Evolutionary conservation across 140 eudicot genomes (phyloP), one percentile per base, ranked within the genome.

Genomic region (Senecio squalidus): DNA sequence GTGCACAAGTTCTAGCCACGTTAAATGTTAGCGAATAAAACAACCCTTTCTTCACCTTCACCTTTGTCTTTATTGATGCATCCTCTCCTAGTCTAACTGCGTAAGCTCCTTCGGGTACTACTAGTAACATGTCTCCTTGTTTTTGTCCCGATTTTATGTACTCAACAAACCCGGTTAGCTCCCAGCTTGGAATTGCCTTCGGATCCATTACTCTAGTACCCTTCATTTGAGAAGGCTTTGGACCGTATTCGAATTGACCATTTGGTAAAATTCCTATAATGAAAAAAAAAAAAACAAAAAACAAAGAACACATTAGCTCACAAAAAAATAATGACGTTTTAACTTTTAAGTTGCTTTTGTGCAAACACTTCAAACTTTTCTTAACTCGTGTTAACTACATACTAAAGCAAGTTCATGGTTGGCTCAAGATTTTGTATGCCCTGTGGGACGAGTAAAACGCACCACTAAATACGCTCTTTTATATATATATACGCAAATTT

Each of bases 1-100:
- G 96, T 18, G 85, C 94, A 41, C 99, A 92, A 6, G 99, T 92
- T 66, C 99, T 74, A 16, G 95, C 88, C 15, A 82, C 91, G 46
- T 78, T 87, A 57, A 92, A 92, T 1, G 99, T 79, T 36, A 92
- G 45, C 0, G 96, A 66, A 62, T 92, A 92, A 59, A 84, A 84
- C 68, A 60, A 58, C 36, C 96, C 95, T 0, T 73, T 84, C 4
- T 55, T 70, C 25, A 82, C 89, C 22, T 74, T 74, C 6, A 88
- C 76, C 39, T 60, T 75, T 1, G 95, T 86, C 77, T 84, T 88
- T 26, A 92, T 80, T 0, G 87, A 84, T 1, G 96, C 95, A 17
- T 88, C 89, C 36, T 78, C 88, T n/a, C 96, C 99, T 10, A 87
- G 79, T 33, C 96, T 67, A 1, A 84, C 81, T 4, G 95, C 96